Evolutionary conservation across 306 rosid species (phyloP).

Genomic region (Begonia loranthoides): DNA sequence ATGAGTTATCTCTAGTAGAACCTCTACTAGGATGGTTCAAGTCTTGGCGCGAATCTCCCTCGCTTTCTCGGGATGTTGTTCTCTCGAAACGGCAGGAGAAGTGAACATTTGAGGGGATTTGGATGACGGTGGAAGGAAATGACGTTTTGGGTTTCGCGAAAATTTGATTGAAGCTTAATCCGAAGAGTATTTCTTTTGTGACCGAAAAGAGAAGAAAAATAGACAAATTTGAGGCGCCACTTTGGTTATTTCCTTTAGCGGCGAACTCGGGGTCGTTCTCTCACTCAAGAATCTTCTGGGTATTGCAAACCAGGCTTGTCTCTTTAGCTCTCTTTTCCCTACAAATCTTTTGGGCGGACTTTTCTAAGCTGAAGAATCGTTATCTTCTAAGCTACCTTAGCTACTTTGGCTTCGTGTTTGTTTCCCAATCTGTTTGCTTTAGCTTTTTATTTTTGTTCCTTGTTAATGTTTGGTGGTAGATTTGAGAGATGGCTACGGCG

Average conservation of each 20-base stretch:
- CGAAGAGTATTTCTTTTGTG: no score
- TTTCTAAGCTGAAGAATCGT: background rate
- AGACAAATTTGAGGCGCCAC: no score
- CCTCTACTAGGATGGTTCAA: background rate
- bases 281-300: constrained; percentile 2
- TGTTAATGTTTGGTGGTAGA: background rate
- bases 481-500: constrained; percentile 41
- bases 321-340: constrained; percentile 2
- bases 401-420: background rate
- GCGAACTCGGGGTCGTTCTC: background rate
- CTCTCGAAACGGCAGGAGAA: no score
- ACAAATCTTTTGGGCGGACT: constrained; percentile 2
- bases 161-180: no score
- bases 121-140: constrained; percentile 4
- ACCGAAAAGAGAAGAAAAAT: no score
- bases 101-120: background rate
- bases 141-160: background rate
- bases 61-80: no score
- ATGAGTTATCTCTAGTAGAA: background rate
- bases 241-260: no score
- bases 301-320: background rate
- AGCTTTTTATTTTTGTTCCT: background rate
- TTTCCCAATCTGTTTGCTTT: background rate
- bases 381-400: background rate
- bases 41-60: background rate